Base-by-base conservation (phyloP, 169 alveolate genomes). In the Cryptosporidium bovis region DNA sequence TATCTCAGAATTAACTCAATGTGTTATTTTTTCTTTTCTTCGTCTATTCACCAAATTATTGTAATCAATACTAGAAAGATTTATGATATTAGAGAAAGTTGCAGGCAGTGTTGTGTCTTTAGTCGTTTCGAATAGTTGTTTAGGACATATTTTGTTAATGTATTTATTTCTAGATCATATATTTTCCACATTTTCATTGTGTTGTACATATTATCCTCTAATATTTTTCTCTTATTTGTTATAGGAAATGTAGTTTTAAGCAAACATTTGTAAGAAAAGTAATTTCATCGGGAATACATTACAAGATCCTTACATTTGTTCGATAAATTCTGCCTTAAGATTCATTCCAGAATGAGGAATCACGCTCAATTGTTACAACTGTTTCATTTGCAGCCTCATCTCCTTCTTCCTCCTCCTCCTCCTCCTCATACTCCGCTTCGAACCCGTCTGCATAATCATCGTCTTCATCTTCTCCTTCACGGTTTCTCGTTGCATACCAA, bases 301-400 rank as follows among this genome's bases (percentile, higher is more conserved):
- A 53, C 64, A 53, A n/a, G 20, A 53, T 53, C 64, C 29, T n/a
- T 53, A 53, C 68, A 31, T 27, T 33, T 33, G 50, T 62, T 62
- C 68, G 36, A 18, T 16, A 16, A 48, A 29, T 53, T n/a, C 44
- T 51, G 7, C 24, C 1, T 77, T 77, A 77, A 60, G 87, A 77
- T 40, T 77, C 87, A 60, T 77, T 77, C 87, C 87, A 77, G 87
- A 77, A 77, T 62, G 87, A 77, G 27, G 87, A 77, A 48, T 77
- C 87, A 46, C 87, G 87, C 12, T 77, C 87, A 44, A 77, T 77
- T 62, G 87, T 77, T 44, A 77, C 87, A 24, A 77, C 87, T 5
- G 87, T 77, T 24, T 77, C 87, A 15, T 62, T 77, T 77, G 87
- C 77, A 3, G 62, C 77, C 53, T 77, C 87, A 60, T 77, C 87